Percentiles rank a stretch among this genome's conserved stretches.
Evolutionary conservation across 2,329 filamentous ascomycete species (phyloP).

Genomic region (Colletotrichum salicis): DNA sequence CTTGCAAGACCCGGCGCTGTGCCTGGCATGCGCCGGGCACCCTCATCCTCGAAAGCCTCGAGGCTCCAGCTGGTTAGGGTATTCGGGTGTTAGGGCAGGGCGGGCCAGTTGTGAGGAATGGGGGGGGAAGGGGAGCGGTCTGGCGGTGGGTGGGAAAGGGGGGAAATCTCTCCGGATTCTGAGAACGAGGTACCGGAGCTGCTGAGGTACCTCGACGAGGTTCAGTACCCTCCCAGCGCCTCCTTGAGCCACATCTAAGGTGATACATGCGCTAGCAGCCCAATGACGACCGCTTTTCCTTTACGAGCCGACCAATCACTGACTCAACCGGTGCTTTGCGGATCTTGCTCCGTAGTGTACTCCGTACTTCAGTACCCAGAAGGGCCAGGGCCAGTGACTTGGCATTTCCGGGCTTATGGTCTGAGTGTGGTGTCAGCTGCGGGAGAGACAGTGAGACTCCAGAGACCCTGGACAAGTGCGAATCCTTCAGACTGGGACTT

Average conservation of each 20-base stretch:
- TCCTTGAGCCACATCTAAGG: neutral
- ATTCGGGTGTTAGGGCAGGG: neutral
- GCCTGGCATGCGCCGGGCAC: conserved; percentile 8
- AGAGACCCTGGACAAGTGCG: neutral
- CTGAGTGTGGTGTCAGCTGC: conserved; percentile 13
- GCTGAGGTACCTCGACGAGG: neutral
- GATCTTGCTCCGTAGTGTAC: conserved; percentile 11
- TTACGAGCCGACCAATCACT: neutral
- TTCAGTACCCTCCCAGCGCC: neutral
- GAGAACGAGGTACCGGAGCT: conserved; percentile 1
- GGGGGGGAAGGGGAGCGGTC: conserved; percentile 17
- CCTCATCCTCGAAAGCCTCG: neutral
- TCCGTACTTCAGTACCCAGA: too few species aligned
- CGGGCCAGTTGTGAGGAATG: neutral
- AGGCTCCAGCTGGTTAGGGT: neutral
- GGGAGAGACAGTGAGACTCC: conserved; percentile 7
- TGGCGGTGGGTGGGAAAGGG: neutral
- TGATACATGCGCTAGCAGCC: neutral
- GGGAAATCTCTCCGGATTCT: neutral
- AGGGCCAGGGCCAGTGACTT: conserved; percentile 6
- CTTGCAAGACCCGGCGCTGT: conserved; percentile 2
- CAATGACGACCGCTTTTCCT: conserved; percentile 10
- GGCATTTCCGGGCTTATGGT: conserved; percentile 28
- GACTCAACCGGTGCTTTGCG: neutral
- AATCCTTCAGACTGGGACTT: conserved; percentile 14